Evolutionary conservation across 768 basidiomycete species (phyloP), one percentile per base, ranked within the genome.

Genomic region (Russula ochroleuca): DNA sequence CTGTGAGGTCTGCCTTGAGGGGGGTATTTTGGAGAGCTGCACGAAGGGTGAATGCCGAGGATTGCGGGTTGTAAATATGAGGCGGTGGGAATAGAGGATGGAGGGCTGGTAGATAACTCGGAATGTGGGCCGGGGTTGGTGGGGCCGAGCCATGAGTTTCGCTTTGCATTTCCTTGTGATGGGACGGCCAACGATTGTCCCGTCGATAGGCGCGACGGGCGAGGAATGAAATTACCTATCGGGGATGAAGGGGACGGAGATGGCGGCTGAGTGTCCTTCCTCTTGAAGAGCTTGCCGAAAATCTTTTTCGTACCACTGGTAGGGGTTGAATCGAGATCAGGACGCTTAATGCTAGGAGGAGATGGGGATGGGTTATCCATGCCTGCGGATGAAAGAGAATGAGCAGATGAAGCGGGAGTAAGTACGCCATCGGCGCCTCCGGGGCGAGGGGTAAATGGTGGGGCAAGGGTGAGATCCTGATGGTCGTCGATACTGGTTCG

Each of bases 261-360:
- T 60, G 21, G 71, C 67, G 37, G 72, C 62, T 50, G 57, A 19
- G 11, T 69, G 33, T 75, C 76, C 68, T 80, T 84, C 69, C 80
- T 83, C 71, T 82, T 87, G 78, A 92, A 92, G 38, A 92, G 75
- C 70, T 82, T 87, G 31, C 85, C 80, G 66, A 92, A 88, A 21
- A 92, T 63, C 61, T 75, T 81, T 65, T 83, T 86, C 23, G 83
- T 76, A 63, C 85, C 82, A 62, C 71, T 68, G 67, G 76, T 63
- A 63, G 74, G 53, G 7, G 66, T 63, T 40, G 40, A 28, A 13
- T 56, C 57, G 76, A 69, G 52, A 59, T 72, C 68, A 45, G 69
- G 62, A 55, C 62, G 62, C n/a, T 69, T 58, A 21, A 66, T 63
- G 9, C 69, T 70, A 1, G 72, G 57, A 3, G 75, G 59, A 13